A percentile compares a stretch with the other conserved stretches of the same genome.
Evolutionary conservation across 2,329 filamentous ascomycete species (phyloP).

Genomic region (Lasiodiplodia theobromae): DNA sequence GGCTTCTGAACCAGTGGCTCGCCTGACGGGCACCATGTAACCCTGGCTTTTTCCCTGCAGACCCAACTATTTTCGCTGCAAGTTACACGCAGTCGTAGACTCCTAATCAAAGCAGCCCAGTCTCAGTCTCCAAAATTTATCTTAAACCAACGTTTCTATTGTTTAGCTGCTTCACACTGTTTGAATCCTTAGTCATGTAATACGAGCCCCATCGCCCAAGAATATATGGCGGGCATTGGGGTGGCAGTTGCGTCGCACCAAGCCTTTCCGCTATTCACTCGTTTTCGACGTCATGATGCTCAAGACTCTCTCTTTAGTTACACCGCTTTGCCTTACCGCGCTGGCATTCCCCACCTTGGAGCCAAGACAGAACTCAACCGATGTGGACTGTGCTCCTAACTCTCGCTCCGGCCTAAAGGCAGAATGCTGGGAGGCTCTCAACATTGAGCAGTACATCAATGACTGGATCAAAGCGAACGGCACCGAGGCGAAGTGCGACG

Average conservation of each 20-base stretch:
- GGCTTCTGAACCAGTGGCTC: conserved; percentile 8
- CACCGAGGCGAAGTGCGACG: conserved; percentile 2
- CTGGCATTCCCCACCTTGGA: not conserved
- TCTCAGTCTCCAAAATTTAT: not conserved
- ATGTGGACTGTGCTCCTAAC: conserved; percentile 16
- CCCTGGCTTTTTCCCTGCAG: not conserved
- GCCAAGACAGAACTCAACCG: conserved; percentile 1
- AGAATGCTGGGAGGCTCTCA: conserved; percentile 7
- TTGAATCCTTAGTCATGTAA: conserved; percentile 18
- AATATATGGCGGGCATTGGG: not conserved
- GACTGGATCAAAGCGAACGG: conserved; percentile 8
- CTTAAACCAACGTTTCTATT: not conserved
- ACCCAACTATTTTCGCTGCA: not conserved
- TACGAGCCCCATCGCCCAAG: not conserved
- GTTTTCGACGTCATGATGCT: not conserved
- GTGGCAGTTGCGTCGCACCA: not conserved
- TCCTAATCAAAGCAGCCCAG: conserved; percentile 12
- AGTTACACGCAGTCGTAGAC: not conserved
- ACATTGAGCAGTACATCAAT: conserved; percentile 17
- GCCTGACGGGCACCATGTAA: conserved; percentile 7
- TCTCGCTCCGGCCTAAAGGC: conserved; percentile 12
- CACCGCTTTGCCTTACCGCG: conserved; percentile 3
- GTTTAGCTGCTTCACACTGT: not conserved
- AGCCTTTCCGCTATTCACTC: not conserved
- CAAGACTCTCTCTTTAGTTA: not conserved